Evolutionary conservation across 1,284 basidiomycete genomes (phyloP).

Genomic region (Mycena citricolor): DNA sequence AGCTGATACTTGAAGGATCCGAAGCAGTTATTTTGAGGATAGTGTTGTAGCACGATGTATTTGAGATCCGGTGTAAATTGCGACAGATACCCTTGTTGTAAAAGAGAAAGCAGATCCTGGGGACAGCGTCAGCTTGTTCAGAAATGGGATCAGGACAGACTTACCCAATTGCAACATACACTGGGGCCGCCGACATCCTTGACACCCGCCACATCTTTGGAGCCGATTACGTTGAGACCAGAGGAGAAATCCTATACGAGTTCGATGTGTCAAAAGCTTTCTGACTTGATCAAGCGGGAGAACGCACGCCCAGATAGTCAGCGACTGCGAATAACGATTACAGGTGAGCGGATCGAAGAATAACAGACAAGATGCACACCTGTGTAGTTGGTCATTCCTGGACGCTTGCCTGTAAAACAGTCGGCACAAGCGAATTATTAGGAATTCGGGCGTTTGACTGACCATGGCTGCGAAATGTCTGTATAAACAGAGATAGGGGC

Average conservation of each 20-base stretch:
- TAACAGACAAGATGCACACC: slow-evolving; percentile 25
- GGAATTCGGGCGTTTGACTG: slow-evolving; percentile 28
- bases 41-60: slow-evolving; percentile 35
- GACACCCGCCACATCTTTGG: slow-evolving; percentile 31
- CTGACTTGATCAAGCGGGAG: neutral
- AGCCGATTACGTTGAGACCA: slow-evolving; percentile 31
- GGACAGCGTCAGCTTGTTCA: slow-evolving; percentile 19
- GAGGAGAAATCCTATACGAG: slow-evolving; percentile 32
- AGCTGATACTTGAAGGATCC: slow-evolving; percentile 32
- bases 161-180: slow-evolving; percentile 41
- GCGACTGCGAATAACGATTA: slow-evolving; percentile 34
- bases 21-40: slow-evolving; percentile 42
- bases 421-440: slow-evolving; percentile 39
- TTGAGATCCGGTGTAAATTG: slow-evolving; percentile 36
- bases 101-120: slow-evolving; percentile 33
- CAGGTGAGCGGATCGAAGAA: slow-evolving; percentile 1
- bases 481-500: slow-evolving; percentile 23
- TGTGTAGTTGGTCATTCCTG: slow-evolving; percentile 36
- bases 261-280: slow-evolving; percentile 23
- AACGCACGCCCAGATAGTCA: slow-evolving; percentile 38
- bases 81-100: slow-evolving; percentile 36
- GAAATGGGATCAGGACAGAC: slow-evolving; percentile 9
- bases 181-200: slow-evolving; percentile 39
- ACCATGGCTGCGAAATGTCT: slow-evolving; percentile 39
- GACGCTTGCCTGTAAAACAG: slow-evolving; percentile 28